A percentile compares a stretch with the other conserved stretches of the same genome.
These are phyloP conservation scores for Fusarium kyushuense DNA, from an alignment of 2,329 filamentous ascomycete species.

Conservation along the genomic window DNA sequence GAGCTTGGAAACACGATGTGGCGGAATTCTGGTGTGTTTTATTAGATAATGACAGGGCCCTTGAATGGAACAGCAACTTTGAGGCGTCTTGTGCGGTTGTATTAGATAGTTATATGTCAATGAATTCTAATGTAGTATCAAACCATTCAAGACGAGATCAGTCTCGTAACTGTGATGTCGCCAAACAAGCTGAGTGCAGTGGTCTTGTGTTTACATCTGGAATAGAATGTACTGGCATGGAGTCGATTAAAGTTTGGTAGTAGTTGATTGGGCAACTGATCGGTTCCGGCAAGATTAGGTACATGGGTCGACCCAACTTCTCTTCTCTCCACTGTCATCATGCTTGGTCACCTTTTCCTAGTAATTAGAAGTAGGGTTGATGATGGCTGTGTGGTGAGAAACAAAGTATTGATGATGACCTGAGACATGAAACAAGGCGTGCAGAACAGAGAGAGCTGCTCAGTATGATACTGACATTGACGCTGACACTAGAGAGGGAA, in stretches of 20 bases:
- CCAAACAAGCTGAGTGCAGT: background rate
- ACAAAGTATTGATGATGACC: background rate
- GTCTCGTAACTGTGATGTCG: background rate
- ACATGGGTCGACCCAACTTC: constrained; percentile 15
- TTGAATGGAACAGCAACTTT: constrained; percentile 1
- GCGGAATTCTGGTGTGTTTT: constrained; percentile 4
- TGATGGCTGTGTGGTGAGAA: background rate
- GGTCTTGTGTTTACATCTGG: too few relatives aligned
- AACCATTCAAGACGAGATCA: background rate
- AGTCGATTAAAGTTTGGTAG: constrained; percentile 3
- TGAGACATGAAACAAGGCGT: constrained; percentile 20
- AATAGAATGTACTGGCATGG: background rate
- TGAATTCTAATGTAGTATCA: constrained; percentile 37
- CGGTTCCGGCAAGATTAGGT: constrained; percentile 13
- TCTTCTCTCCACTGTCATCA: constrained; percentile 19
- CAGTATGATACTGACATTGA: background rate
- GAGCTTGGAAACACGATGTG: constrained; percentile 4
- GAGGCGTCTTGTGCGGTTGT: constrained; percentile 6
- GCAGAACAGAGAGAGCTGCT: constrained; percentile 3
- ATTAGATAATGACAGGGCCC: background rate
- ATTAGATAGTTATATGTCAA: constrained; percentile 26
- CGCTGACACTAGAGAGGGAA: background rate
- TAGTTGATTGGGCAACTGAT: constrained; percentile 44
- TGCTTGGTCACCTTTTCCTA: background rate
- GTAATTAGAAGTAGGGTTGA: constrained; percentile 6